phyloP scores from a whole-genome alignment of 139 green algal genomes.

The Closterium sp. region DNA sequence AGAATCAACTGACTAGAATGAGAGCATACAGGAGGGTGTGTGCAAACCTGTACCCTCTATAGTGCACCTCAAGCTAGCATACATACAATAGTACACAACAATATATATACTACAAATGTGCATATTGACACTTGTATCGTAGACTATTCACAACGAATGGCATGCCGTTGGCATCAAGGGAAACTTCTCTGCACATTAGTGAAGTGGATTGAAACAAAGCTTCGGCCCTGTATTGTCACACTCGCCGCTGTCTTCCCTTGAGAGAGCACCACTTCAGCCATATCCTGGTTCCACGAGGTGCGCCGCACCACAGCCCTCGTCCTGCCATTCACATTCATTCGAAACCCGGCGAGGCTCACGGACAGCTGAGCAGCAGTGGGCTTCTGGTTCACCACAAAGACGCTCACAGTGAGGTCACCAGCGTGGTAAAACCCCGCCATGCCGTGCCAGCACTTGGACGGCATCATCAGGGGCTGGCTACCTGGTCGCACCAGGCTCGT shows the following conservation, averaged over 20 bases:
- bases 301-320: not conserved
- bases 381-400: not conserved
- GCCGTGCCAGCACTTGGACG: not conserved
- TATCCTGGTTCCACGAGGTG: not conserved
- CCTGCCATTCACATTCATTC: not conserved
- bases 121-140: no score
- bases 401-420: not conserved
- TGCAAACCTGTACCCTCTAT: no score
- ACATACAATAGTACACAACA: no score
- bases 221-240: not conserved
- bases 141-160: no score
- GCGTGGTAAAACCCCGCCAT: not conserved
- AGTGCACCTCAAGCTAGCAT: no score
- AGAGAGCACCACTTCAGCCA: not conserved
- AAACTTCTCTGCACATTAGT: not conserved
- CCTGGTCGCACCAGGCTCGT: not conserved
- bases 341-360: not conserved
- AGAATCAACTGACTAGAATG: no score
- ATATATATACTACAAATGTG: no score
- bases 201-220: not conserved
- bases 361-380: not conserved
- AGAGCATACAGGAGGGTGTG: no score
- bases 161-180: not conserved
- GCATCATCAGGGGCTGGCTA: not conserved
- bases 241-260: not conserved